Percentiles rank a stretch among this genome's conserved stretches.
Conservation (phyloP, 768 basidiomycete species). For the Candolleomyces eurysporus region DNA sequence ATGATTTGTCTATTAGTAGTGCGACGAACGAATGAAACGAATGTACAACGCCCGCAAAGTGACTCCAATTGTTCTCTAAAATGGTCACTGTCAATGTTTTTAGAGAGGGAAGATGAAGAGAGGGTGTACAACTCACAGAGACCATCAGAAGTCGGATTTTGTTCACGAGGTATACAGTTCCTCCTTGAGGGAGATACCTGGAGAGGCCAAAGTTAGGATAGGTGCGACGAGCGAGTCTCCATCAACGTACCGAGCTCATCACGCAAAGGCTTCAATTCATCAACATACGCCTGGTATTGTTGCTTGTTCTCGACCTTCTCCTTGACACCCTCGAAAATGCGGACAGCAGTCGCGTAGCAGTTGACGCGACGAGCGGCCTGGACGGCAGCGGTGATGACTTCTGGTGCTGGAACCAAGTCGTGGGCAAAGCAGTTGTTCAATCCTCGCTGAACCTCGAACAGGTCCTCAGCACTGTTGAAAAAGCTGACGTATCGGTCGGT, state of each 20-base stretch:
- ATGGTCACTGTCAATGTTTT: no score
- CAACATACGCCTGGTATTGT: constrained; percentile 92
- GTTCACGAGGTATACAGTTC: constrained; percentile 39
- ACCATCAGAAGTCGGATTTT: not conserved
- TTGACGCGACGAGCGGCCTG: constrained; percentile 88
- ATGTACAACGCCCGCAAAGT: no score
- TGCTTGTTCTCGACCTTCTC: constrained; percentile 98
- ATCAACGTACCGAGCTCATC: constrained; percentile 83
- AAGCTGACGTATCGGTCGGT: constrained; percentile 91
- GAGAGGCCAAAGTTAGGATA: not conserved
- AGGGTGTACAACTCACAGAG: not conserved
- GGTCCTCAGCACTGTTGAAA: constrained; percentile 89
- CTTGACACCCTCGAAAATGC: constrained; percentile 92
- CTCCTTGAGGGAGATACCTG: constrained; percentile 43
- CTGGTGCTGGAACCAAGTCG: constrained; percentile 86
- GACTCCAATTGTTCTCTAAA: no score
- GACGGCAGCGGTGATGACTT: constrained; percentile 84
- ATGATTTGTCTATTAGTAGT: no score
- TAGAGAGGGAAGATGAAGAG: no score
- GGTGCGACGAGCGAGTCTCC: not conserved
- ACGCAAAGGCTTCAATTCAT: constrained; percentile 83
- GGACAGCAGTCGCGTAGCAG: constrained; percentile 95
- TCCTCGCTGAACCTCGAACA: constrained; percentile 98
- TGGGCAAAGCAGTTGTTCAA: constrained; percentile 99
- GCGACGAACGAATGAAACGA: no score